These are phyloP conservation scores for Aspergillus mulundensis DNA, from an alignment of 495 filamentous ascomycete species.

Conservation along the genomic window DNA sequence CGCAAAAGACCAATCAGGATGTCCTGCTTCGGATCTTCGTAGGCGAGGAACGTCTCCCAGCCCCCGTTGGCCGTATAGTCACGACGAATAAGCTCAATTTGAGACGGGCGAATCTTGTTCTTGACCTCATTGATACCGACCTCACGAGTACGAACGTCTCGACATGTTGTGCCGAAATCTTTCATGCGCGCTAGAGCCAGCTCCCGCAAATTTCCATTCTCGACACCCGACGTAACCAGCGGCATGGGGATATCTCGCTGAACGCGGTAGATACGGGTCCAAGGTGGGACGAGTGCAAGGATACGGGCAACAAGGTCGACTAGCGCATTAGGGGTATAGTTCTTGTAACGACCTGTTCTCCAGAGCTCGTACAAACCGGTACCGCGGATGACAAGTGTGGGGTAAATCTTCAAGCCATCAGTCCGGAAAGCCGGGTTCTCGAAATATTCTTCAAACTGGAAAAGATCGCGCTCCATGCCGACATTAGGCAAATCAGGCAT, in stretches of 20 bases:
- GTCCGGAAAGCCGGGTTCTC: constrained; percentile 94
- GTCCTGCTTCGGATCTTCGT: constrained; percentile 98
- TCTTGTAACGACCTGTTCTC: constrained; percentile 95
- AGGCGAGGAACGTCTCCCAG: constrained; percentile 97
- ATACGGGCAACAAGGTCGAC: constrained; percentile 95
- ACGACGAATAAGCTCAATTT: constrained; percentile 92
- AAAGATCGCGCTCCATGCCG: constrained; percentile 94
- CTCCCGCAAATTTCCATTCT: constrained; percentile 95
- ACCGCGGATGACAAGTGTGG: constrained; percentile 93
- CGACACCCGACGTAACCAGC: constrained; percentile 90
- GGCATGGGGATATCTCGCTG: constrained; percentile 99
- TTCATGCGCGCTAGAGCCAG: constrained; percentile 93
- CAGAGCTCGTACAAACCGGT: constrained; percentile 97
- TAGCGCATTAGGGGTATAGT: constrained; percentile 95
- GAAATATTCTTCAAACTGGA: constrained; percentile 97
- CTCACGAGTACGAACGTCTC: constrained; percentile 95
- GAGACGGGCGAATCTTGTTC: constrained; percentile 92
- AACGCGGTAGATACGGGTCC: constrained; percentile 98
- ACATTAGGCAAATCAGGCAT: constrained; percentile 99
- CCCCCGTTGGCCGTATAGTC: constrained; percentile 94
- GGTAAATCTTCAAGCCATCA: constrained; percentile 98
- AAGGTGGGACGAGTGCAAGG: constrained; percentile 87
- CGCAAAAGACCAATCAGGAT: constrained; percentile 91
- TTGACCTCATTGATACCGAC: constrained; percentile 99
- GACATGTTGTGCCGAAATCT: constrained; percentile 94